Percentiles rank a stretch among this genome's conserved stretches.
These are phyloP conservation scores for Fusarium buxicola DNA, from an alignment of 2,329 filamentous ascomycete species.

Conservation along the genomic window DNA sequence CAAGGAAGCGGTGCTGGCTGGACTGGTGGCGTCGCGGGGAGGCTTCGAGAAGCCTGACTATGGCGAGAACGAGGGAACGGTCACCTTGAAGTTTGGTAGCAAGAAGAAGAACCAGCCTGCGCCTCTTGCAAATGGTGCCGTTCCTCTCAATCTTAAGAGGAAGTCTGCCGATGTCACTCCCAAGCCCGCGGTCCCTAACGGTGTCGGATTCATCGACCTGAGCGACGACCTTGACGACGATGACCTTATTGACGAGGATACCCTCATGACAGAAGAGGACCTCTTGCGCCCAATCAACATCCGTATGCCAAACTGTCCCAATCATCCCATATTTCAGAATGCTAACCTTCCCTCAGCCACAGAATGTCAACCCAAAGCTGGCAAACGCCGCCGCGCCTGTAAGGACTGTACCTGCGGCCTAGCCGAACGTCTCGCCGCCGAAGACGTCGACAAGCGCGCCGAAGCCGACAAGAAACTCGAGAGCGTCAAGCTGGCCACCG, in stretches of 20 bases:
- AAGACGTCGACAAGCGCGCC: slow-evolving; percentile 80
- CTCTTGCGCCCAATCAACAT: slow-evolving; percentile 80
- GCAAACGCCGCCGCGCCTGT: slow-evolving; percentile 91
- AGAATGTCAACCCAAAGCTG: slow-evolving; percentile 87
- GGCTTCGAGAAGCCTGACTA: slow-evolving; percentile 81
- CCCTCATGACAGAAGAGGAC: slow-evolving; percentile 86
- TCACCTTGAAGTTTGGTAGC: slow-evolving; percentile 59
- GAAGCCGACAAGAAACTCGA: slow-evolving; percentile 74
- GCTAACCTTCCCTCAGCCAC: slow-evolving; percentile 64
- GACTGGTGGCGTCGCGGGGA: slow-evolving; percentile 72
- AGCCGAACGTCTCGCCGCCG: slow-evolving; percentile 84
- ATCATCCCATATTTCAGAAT: neutral
- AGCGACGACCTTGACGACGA: slow-evolving; percentile 77
- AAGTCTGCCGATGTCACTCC: slow-evolving; percentile 54
- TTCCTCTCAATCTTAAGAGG: slow-evolving; percentile 57
- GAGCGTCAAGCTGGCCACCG: slow-evolving; percentile 75
- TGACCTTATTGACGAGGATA: slow-evolving; percentile 92
- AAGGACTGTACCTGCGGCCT: slow-evolving; percentile 98
- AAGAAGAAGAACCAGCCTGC: slow-evolving; percentile 50
- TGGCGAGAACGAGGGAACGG: slow-evolving; percentile 67
- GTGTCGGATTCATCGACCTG: slow-evolving; percentile 76
- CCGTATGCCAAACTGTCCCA: slow-evolving; percentile 69
- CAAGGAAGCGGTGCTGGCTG: slow-evolving; percentile 86
- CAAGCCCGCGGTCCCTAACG: slow-evolving; percentile 59
- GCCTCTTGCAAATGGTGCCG: slow-evolving; percentile 38